Conservation (phyloP, 768 basidiomycete genomes). For the Royoungia palumana region DNA sequence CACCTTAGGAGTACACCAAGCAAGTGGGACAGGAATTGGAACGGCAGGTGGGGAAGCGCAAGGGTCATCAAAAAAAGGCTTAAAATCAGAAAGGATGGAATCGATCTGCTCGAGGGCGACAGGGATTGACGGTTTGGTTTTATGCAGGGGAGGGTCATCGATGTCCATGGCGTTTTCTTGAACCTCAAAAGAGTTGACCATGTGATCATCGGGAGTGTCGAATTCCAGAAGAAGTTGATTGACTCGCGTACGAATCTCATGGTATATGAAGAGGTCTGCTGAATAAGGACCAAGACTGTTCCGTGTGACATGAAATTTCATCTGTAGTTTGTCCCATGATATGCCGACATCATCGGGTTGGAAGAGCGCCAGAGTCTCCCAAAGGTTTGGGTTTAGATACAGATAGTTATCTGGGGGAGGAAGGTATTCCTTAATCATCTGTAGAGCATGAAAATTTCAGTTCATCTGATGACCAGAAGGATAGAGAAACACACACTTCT, state of each 20-base stretch:
- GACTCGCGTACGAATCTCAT: constrained; percentile 54
- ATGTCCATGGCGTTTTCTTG: constrained; percentile 28
- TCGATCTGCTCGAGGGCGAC: constrained; percentile 47
- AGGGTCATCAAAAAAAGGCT: constrained; percentile 36
- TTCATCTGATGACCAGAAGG: background rate
- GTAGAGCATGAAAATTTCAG: background rate
- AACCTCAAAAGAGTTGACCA: constrained; percentile 13
- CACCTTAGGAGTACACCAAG: constrained; percentile 76
- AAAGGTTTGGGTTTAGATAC: constrained; percentile 56
- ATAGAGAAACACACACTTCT: constrained; percentile 46
- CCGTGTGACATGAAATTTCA: constrained; percentile 59
- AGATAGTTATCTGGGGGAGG: constrained; percentile 49
- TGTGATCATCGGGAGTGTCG: constrained; percentile 17
- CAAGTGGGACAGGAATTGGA: constrained; percentile 44
- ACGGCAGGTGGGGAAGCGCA: constrained; percentile 26
- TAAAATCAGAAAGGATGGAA: constrained; percentile 45
- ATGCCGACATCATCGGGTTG: constrained; percentile 39
- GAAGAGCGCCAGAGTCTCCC: constrained; percentile 47
- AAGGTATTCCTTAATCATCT: constrained; percentile 59
- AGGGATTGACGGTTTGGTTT: constrained; percentile 27
- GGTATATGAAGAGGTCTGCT: constrained; percentile 68
- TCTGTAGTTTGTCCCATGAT: constrained; percentile 57
- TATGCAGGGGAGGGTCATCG: constrained; percentile 19
- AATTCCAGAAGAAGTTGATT: constrained; percentile 36
- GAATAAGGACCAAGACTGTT: constrained; percentile 68